Evolutionary conservation across 139 green algal species (phyloP).

Genomic region (Asterochloris erici): DNA sequence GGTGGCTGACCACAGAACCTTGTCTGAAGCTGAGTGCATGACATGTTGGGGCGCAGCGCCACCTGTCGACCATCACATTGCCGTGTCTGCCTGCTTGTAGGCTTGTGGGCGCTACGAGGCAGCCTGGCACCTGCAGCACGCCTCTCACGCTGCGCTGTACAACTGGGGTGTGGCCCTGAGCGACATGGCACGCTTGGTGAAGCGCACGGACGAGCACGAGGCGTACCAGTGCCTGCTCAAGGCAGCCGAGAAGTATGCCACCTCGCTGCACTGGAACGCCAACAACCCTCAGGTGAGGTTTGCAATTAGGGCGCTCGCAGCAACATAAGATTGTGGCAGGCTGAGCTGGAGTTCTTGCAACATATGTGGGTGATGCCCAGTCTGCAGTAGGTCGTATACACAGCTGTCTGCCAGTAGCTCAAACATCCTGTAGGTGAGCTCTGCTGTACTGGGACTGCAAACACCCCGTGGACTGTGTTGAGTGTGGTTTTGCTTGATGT

Average conservation of each 20-base stretch:
- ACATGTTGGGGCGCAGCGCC: not conserved
- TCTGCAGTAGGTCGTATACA: too few relatives aligned
- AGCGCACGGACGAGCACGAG: slow-evolving; percentile 7
- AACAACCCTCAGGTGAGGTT: slow-evolving; percentile 54
- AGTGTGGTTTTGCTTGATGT: too few relatives aligned
- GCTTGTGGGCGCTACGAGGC: slow-evolving; percentile 55
- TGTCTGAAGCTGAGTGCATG: not conserved
- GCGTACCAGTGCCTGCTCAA: slow-evolving; percentile 34
- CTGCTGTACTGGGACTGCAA: too few relatives aligned
- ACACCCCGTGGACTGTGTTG: too few relatives aligned
- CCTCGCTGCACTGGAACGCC: slow-evolving; percentile 48
- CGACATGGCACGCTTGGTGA: slow-evolving; percentile 53
- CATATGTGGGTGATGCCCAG: too few relatives aligned
- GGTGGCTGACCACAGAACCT: not conserved
- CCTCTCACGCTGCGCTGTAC: slow-evolving; percentile 56
- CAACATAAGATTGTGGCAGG: not conserved
- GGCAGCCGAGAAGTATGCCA: slow-evolving; percentile 62
- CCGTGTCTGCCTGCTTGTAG: slow-evolving; percentile 19
- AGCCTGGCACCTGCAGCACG: slow-evolving; percentile 30
- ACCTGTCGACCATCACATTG: not conserved
- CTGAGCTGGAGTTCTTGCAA: not conserved
- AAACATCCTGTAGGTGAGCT: too few relatives aligned
- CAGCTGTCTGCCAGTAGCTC: too few relatives aligned
- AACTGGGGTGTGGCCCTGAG: slow-evolving; percentile 76
- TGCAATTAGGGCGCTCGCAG: not conserved